A percentile compares a stretch with the other conserved stretches of the same genome.
Conservation (phyloP, 768 basidiomycete species). For the Boletellus sp. region DNA sequence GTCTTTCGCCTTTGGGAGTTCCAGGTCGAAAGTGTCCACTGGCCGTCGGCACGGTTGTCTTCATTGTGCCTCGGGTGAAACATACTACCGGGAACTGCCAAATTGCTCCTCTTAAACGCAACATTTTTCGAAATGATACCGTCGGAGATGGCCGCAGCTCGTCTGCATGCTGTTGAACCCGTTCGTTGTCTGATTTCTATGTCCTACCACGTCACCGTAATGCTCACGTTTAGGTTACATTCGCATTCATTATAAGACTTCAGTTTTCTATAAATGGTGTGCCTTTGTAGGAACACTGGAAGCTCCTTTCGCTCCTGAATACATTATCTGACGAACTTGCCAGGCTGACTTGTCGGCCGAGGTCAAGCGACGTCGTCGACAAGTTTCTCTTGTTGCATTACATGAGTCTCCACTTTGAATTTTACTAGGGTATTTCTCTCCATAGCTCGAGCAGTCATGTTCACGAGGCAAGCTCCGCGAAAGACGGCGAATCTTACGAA, state of each 20-base stretch:
- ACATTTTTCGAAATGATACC: neutral
- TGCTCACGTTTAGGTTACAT: too few species aligned
- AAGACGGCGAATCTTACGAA: neutral
- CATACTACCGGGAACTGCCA: neutral
- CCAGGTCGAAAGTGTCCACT: neutral
- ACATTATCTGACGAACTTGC: conserved; percentile 29
- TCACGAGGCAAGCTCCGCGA: neutral
- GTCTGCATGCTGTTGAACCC: neutral
- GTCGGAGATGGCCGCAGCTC: neutral
- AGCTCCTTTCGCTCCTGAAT: conserved; percentile 35
- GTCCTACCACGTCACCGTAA: neutral
- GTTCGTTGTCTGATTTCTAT: neutral
- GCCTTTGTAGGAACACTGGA: too few species aligned
- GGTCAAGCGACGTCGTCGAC: neutral
- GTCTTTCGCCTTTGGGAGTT: neutral
- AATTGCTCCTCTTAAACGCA: neutral
- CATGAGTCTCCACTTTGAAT: neutral
- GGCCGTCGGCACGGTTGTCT: neutral
- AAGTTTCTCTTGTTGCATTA: neutral
- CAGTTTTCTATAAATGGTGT: too few species aligned
- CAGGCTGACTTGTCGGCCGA: neutral
- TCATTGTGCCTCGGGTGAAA: neutral
- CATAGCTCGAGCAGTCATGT: too few species aligned
- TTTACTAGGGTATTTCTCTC: neutral
- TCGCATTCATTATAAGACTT: too few species aligned